Percentiles rank a stretch among this genome's conserved stretches.
phyloP scores from a whole-genome alignment of 2,329 filamentous ascomycete genomes.

The Dothideomycetidae sp. region DNA sequence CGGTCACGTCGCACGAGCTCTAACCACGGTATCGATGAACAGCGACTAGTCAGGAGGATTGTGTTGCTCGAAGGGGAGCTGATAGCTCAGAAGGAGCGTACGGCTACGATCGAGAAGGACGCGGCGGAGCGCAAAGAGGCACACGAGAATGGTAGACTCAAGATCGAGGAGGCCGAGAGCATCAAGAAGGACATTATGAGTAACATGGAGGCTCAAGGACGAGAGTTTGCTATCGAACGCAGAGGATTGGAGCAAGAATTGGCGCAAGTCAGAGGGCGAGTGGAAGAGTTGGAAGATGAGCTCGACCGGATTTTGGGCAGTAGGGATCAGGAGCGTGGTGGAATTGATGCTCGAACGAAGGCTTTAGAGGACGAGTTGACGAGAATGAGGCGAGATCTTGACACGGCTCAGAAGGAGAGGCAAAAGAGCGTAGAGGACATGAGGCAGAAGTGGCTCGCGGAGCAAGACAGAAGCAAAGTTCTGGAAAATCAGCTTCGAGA shows the following conservation, averaged over 20 bases:
- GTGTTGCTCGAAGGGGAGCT: constrained; percentile 65
- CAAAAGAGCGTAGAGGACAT: constrained; percentile 29
- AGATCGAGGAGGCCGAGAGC: constrained; percentile 72
- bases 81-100: constrained; percentile 53
- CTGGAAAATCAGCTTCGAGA: constrained; percentile 37
- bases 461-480: constrained; percentile 49
- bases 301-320: constrained; percentile 73
- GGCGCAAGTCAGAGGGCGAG: constrained; percentile 55
- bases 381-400: constrained; percentile 35
- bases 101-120: constrained; percentile 55
- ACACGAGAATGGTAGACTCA: constrained; percentile 48
- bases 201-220: constrained; percentile 85
- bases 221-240: constrained; percentile 74
- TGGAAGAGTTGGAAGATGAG: constrained; percentile 86
- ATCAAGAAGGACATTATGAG: constrained; percentile 88
- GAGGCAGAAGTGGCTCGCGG: constrained; percentile 22
- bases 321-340: constrained; percentile 64
- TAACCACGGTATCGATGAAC: constrained; percentile 47
- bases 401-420: constrained; percentile 23
- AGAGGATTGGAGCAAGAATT: constrained; percentile 72
- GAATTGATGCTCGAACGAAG: constrained; percentile 53
- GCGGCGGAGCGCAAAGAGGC: constrained; percentile 38
- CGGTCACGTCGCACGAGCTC: constrained; percentile 47
- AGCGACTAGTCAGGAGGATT: constrained; percentile 46
- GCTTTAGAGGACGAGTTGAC: constrained; percentile 59